Evolutionary conservation across 768 basidiomycete species (phyloP), one percentile per base, ranked within the genome.

Genomic region (Pisolithus microcarpus): DNA sequence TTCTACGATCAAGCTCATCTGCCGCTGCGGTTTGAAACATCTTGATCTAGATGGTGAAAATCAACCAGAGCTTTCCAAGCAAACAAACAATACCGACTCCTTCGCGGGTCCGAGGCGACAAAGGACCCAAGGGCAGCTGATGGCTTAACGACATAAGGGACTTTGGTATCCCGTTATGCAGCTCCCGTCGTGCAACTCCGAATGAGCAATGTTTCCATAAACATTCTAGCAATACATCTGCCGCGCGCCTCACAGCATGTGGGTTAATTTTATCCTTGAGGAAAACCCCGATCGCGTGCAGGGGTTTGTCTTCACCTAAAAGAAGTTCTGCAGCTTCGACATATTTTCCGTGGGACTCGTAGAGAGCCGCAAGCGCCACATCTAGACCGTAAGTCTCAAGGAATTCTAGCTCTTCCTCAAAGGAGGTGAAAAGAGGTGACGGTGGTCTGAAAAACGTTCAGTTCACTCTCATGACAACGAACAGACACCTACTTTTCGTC

Each of bases 331-430:
- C 81, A 0, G 82, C 82, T 31, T 83, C 78, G 1, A 55, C 48
- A 40, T 64, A 70, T 53, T 70, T 68, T 13, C 71, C 74, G 10
- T 73, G 66, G 4, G 65, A 62, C 26, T 70, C 68, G 11, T 82
- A 66, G 7, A 84, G 56, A 0, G 64, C 61, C 0, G 76, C 75
- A 7, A 70, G 77, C 7, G 77, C 74, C 13, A 70, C 52, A 54
- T 80, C 77, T 6, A 86, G 63, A 31, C 75, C 75, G 40, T 72
- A 72, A 4, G 79, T 73, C 48, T 82, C 75, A 16, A 81, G 68
- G 52, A 80, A 87, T 37, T 76, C 73, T n/a, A 82, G 54, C 18
- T 71, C 70, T 19, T 82, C 78, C 21, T 85, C 77, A 1, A 71
- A 63, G 0, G 73, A 68, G 0, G 66, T 52, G 52, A 87, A 87